phyloP scores from a whole-genome alignment of 2,329 filamentous ascomycete species.

The Aspergillus fumigatiaffinis region DNA sequence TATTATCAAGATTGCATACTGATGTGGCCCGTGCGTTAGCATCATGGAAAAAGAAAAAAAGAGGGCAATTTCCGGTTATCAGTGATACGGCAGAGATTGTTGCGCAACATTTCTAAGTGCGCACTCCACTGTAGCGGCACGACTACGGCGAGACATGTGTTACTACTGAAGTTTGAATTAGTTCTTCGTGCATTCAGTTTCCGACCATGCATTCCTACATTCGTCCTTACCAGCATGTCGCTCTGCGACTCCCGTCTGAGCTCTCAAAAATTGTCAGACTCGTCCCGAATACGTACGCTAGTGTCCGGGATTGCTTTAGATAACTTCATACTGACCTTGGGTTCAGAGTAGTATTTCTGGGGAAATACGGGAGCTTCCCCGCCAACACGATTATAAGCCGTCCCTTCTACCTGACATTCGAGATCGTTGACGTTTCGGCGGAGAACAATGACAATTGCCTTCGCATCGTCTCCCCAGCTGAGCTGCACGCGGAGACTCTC shows the following conservation, averaged over 20 bases:
- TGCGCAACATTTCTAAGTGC: neutral
- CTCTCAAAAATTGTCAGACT: slow-evolving; percentile 56
- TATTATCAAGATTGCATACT: slow-evolving; percentile 6
- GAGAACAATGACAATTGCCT: slow-evolving; percentile 62
- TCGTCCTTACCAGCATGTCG: slow-evolving; percentile 34
- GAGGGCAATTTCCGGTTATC: neutral
- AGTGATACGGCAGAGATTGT: neutral
- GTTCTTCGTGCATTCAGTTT: neutral
- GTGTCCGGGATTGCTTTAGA: slow-evolving; percentile 1
- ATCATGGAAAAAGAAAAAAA: slow-evolving; percentile 15
- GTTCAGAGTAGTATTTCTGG: slow-evolving; percentile 73
- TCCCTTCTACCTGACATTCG: slow-evolving; percentile 87
- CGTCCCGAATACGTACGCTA: slow-evolving; percentile 61
- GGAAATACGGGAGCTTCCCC: slow-evolving; percentile 89
- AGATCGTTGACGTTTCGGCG: slow-evolving; percentile 69
- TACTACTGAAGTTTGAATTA: neutral
- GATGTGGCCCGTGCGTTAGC: slow-evolving; percentile 18
- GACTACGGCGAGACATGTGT: neutral
- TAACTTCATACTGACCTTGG: slow-evolving; percentile 6
- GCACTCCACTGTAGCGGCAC: neutral
- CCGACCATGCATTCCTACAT: slow-evolving; percentile 37
- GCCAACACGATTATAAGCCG: slow-evolving; percentile 87
- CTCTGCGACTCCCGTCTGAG: slow-evolving; percentile 49
- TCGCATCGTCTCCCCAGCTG: slow-evolving; percentile 72
- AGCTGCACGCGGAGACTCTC: slow-evolving; percentile 75